Conservation (phyloP, 208 protist genomes). For the Wallacemonas sp. region DNA sequence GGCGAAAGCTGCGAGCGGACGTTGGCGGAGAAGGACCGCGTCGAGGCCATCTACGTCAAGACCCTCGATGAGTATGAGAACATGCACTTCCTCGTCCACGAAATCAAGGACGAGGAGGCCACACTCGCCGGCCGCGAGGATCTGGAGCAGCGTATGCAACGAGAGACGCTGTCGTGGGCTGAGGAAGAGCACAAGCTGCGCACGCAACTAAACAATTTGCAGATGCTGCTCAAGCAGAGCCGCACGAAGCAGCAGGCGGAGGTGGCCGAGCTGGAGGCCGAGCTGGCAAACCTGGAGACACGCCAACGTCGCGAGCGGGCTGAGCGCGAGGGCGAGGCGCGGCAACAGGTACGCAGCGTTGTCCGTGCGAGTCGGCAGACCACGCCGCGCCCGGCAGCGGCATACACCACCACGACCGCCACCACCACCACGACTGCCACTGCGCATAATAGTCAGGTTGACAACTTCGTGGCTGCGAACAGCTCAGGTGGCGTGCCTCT, state of each 20-base stretch:
- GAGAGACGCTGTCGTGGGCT: slow-evolving; percentile 70
- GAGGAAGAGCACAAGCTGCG: slow-evolving; percentile 82
- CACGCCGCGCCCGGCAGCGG: slow-evolving; percentile 6
- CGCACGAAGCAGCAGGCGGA: slow-evolving; percentile 57
- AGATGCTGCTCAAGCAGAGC: slow-evolving; percentile 43
- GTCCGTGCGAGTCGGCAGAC: slow-evolving; percentile 23
- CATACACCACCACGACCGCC: slow-evolving; percentile 5
- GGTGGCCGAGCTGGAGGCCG: slow-evolving; percentile 52
- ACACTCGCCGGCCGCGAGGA: slow-evolving; percentile 59
- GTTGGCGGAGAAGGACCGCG: slow-evolving; percentile 47
- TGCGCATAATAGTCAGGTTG: slow-evolving; percentile 26
- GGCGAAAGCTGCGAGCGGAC: slow-evolving; percentile 52
- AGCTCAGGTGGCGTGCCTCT: slow-evolving; percentile 33
- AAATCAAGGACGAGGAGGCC: slow-evolving; percentile 78
- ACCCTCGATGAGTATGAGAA: slow-evolving; percentile 84
- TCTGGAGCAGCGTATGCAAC: slow-evolving; percentile 59
- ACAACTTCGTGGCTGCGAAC: slow-evolving; percentile 42
- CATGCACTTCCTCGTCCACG: slow-evolving; percentile 73
- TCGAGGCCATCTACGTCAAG: slow-evolving; percentile 70
- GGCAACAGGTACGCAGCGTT: slow-evolving; percentile 29
- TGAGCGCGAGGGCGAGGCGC: slow-evolving; percentile 39
- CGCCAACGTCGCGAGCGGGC: slow-evolving; percentile 46
- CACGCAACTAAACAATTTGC: slow-evolving; percentile 47
- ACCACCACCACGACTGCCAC: neutral
- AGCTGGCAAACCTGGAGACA: slow-evolving; percentile 48